phyloP scores from a whole-genome alignment of 441 rosid genomes.

The Theobroma grandiflorum region DNA sequence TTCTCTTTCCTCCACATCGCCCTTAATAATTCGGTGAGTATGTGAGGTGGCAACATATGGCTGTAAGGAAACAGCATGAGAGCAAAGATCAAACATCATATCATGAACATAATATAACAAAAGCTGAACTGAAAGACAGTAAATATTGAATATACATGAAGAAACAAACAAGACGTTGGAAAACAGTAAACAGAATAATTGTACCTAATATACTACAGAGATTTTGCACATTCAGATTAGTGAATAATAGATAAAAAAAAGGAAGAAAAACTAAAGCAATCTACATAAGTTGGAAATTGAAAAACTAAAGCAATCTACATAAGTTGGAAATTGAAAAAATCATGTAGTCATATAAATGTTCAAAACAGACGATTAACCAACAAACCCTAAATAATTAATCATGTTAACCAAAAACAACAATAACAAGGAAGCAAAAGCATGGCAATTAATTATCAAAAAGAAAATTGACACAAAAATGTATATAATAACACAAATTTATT shows the following conservation, averaged over 20 bases:
- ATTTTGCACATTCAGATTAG: background rate
- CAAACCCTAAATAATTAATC: background rate
- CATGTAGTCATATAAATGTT: no score
- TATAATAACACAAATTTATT: background rate
- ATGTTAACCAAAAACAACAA: background rate
- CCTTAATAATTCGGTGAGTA: background rate
- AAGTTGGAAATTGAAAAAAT: background rate
- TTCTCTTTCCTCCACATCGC: constrained; percentile 15
- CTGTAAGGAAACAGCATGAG: constrained; percentile 19
- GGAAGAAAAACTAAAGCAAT: background rate
- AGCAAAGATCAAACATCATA: background rate
- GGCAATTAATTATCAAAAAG: background rate
- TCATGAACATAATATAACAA: background rate
- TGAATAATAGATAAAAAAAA: background rate
- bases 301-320: background rate
- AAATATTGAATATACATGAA: background rate
- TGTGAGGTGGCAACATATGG: background rate
- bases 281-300: background rate
- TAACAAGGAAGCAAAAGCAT: background rate
- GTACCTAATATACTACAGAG: background rate
- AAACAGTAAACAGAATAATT: background rate
- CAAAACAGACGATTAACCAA: background rate
- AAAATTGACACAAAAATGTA: background rate
- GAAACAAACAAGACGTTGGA: background rate
- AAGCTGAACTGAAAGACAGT: background rate